phyloP scores from a whole-genome alignment of 441 rosid species.

The Pelargonium cotyledonis region DNA sequence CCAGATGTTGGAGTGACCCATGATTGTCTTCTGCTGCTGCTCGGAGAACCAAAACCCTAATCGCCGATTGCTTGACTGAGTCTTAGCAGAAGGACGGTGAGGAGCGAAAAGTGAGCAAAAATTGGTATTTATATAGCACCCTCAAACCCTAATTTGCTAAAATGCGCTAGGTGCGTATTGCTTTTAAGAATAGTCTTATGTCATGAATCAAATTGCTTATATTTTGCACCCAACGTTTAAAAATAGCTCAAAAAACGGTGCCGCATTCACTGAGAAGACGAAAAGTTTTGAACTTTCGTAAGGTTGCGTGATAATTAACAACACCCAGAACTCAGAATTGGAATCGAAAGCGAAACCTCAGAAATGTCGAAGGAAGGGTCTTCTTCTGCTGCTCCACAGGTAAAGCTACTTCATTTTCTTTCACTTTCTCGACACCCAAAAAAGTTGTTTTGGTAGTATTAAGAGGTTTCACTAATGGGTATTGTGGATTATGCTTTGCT shows the following conservation, averaged over 20 bases:
- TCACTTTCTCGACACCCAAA: neutral
- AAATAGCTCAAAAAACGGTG: no score
- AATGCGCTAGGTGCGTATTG: neutral
- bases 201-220: no score
- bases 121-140: neutral
- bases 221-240: no score
- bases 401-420: slow-evolving; percentile 17
- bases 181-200: neutral
- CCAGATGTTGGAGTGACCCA: slow-evolving; percentile 79
- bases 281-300: neutral
- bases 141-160: slow-evolving; percentile 4
- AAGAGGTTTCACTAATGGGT: neutral
- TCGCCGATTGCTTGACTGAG: neutral
- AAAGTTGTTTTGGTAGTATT: neutral
- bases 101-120: neutral
- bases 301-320: neutral
- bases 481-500: neutral
- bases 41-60: neutral
- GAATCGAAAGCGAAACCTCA: neutral
- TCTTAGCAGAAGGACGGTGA: neutral
- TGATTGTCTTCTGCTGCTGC: slow-evolving; percentile 8
- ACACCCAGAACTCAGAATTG: neutral
- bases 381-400: slow-evolving; percentile 34
- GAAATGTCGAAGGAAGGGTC: slow-evolving; percentile 21
- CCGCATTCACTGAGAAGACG: neutral